These are phyloP conservation scores for Tremella mesenterica DNA, from an alignment of 768 basidiomycete species.

Conservation along the genomic window DNA sequence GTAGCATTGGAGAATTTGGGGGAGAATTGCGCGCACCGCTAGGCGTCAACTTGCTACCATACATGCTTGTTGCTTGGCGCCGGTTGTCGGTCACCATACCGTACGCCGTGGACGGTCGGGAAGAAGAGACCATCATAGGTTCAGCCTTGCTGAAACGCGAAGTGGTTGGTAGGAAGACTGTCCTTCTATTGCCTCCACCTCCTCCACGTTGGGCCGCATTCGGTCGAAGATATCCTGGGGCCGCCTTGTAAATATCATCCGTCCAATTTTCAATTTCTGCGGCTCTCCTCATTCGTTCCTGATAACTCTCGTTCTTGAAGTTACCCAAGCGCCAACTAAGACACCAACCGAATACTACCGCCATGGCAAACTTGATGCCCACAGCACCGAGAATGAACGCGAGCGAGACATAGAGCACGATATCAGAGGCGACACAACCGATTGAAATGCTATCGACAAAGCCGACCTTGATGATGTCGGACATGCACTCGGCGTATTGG, in stretches of 20 bases:
- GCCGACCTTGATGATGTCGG: constrained; percentile 77
- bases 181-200: constrained; percentile 47
- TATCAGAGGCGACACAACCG: constrained; percentile 88
- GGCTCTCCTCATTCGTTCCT: constrained; percentile 79
- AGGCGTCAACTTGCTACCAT: constrained; percentile 46
- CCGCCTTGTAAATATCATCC: constrained; percentile 86
- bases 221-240: constrained; percentile 81
- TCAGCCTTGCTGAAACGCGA: constrained; percentile 58
- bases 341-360: constrained; percentile 96
- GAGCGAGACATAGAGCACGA: constrained; percentile 90
- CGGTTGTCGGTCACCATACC: constrained; percentile 26
- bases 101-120: constrained; percentile 42
- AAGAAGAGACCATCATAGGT: constrained; percentile 51
- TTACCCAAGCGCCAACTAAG: constrained; percentile 90
- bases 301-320: constrained; percentile 85
- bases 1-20: constrained; percentile 62
- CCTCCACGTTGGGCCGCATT: constrained; percentile 51
- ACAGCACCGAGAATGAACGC: constrained; percentile 97
- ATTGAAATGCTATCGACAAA: constrained; percentile 91
- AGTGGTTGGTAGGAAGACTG: constrained; percentile 49
- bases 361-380: constrained; percentile 88
- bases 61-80: constrained; percentile 45
- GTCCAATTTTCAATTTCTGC: constrained; percentile 94
- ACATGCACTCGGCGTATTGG: constrained; percentile 66
- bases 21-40: constrained; percentile 53